phyloP scores from a whole-genome alignment of 2,329 filamentous ascomycete species.

The Pseudocercospora fijiensis region DNA sequence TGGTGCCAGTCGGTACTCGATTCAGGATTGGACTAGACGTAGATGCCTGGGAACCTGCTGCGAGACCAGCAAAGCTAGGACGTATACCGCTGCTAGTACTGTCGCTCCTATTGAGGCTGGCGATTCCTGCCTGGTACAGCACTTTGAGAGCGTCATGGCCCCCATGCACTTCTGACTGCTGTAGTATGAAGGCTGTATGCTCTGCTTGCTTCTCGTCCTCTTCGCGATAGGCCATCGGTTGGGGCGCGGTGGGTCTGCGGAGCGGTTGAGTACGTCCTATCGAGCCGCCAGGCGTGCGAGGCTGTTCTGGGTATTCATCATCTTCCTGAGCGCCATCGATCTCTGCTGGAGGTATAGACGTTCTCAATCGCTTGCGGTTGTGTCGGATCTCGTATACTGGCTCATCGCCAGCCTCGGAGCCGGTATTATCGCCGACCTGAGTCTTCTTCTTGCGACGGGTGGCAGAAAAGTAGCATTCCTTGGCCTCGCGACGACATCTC shows the following conservation, averaged over 20 bases:
- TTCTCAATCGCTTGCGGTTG: conserved; percentile 64
- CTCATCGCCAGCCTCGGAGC: conserved; percentile 44
- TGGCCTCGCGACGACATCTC: conserved; percentile 88
- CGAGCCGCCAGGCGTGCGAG: conserved; percentile 65
- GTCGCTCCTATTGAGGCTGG: conserved; percentile 48
- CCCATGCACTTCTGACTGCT: conserved; percentile 73
- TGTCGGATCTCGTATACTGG: conserved; percentile 69
- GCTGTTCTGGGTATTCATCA: conserved; percentile 56
- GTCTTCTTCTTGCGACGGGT: conserved; percentile 89
- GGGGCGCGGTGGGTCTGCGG: conserved; percentile 55
- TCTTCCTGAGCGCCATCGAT: conserved; percentile 37
- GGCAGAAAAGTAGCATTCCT: conserved; percentile 95
- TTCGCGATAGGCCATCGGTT: conserved; percentile 42
- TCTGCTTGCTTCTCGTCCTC: conserved; percentile 60
- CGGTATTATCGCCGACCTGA: conserved; percentile 44
- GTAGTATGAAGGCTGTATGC: conserved; percentile 58
- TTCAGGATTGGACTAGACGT: conserved; percentile 30
- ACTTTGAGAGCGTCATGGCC: conserved; percentile 90
- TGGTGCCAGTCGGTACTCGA: conserved; percentile 9
- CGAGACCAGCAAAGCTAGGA: conserved; percentile 30
- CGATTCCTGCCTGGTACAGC: conserved; percentile 72
- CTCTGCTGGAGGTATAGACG: conserved; percentile 38
- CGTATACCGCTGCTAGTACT: conserved; percentile 41
- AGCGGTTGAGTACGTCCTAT: conserved; percentile 66
- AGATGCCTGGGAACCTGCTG: conserved; percentile 24